Base-by-base conservation (phyloP, 345 rosid genomes). In the Microcos paniculata region DNA sequence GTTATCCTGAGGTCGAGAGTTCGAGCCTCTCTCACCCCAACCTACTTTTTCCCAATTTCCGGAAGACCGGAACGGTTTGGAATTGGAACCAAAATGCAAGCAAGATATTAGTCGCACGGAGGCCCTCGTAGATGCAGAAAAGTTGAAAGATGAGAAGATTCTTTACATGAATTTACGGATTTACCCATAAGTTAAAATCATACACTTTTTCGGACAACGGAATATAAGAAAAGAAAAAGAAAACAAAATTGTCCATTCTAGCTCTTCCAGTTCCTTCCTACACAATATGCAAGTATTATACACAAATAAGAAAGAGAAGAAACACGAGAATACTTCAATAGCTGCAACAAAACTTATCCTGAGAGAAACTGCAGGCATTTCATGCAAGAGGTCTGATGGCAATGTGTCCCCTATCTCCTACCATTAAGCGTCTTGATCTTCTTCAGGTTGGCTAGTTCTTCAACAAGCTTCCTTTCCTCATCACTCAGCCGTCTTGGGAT, bases 21-120 rank as follows among this genome's bases (percentile, higher is more conserved):
- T 87, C 90, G 91, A 87, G 86, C 93, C 94, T 90, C 91, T 91
- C 97, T 89, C 97, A 87, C 90, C 96, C 93, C 92, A 92, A n/a
- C n/a, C n/a, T n/a, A n/a, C n/a, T n/a, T n/a, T n/a, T n/a, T n/a
- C n/a, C n/a, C n/a, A n/a, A n/a, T n/a, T n/a, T n/a, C n/a, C n/a
- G n/a, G n/a, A n/a, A n/a, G n/a, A n/a, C n/a, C n/a, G n/a, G n/a
- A n/a, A n/a, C n/a, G n/a, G n/a, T n/a, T n/a, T n/a, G n/a, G n/a
- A n/a, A n/a, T n/a, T n/a, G n/a, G n/a, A n/a, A n/a, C n/a, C n/a
- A n/a, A n/a, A n/a, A n/a, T n/a, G n/a, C n/a, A n/a, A n/a, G n/a
- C n/a, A n/a, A n/a, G n/a, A n/a, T n/a, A n/a, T n/a, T n/a, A n/a
- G n/a, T n/a, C n/a, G n/a, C n/a, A n/a, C n/a, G n/a, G 8, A 40